phyloP scores from a whole-genome alignment of 2,329 filamentous ascomycete genomes.

The Colletotrichum zoysiae region DNA sequence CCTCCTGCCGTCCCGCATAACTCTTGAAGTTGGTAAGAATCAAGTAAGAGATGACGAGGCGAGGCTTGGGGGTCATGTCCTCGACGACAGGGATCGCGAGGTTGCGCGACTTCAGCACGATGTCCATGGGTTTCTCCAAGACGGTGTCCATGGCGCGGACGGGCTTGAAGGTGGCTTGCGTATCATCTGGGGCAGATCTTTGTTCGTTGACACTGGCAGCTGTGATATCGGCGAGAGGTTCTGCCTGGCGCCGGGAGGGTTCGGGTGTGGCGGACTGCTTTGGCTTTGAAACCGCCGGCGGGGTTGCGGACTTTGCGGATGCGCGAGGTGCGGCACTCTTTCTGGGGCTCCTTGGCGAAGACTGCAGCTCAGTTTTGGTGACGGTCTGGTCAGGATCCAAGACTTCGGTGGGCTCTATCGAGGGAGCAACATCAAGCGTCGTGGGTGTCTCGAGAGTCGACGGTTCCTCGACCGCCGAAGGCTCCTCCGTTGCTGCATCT shows the following conservation, averaged over 20 bases:
- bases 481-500: constrained; percentile 7
- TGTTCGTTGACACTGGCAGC: constrained; percentile 73
- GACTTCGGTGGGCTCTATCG: constrained; percentile 53
- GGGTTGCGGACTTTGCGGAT: constrained; percentile 54
- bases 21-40: constrained; percentile 98
- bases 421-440: background rate
- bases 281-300: constrained; percentile 60
- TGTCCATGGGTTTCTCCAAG: constrained; percentile 92
- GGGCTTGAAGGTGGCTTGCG: constrained; percentile 70
- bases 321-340: constrained; percentile 66
- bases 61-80: constrained; percentile 81
- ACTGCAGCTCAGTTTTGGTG: constrained; percentile 47
- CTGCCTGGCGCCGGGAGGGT: constrained; percentile 61
- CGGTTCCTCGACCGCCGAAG: constrained; percentile 56
- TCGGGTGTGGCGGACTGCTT: constrained; percentile 70
- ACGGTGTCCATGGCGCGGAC: constrained; percentile 82
- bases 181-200: constrained; percentile 61
- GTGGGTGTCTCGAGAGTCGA: constrained; percentile 52
- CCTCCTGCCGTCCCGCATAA: constrained; percentile 94
- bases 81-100: constrained; percentile 77
- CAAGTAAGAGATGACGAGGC: constrained; percentile 93
- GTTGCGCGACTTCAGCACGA: constrained; percentile 87
- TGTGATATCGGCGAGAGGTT: constrained; percentile 82
- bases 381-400: constrained; percentile 52
- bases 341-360: constrained; percentile 60